These are phyloP conservation scores for Ilyonectria destructans DNA, from an alignment of 2,329 filamentous ascomycete genomes.

Conservation along the genomic window DNA sequence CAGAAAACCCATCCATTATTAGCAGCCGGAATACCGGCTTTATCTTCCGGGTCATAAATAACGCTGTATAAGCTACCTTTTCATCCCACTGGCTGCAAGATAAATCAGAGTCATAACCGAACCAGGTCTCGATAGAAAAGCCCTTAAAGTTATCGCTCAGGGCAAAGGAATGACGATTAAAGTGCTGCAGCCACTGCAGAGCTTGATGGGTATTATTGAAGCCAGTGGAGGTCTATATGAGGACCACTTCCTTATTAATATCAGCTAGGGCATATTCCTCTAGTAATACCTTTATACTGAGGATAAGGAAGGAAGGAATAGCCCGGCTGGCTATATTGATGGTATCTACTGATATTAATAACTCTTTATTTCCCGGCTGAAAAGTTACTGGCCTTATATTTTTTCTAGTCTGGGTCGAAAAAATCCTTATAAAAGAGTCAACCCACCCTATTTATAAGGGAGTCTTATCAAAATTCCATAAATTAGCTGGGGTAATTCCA, in stretches of 20 bases:
- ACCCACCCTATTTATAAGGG: too few relatives aligned
- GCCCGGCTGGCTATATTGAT: background rate
- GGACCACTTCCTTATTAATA: conserved; percentile 3
- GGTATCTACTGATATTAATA: conserved; percentile 9
- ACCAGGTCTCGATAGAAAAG: background rate
- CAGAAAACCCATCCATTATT: conserved; percentile 16
- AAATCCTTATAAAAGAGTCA: too few relatives aligned
- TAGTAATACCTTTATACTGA: background rate
- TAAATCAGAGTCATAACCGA: background rate
- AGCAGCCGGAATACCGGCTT: conserved; percentile 11
- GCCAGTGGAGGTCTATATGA: background rate
- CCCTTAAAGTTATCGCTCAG: conserved; percentile 1
- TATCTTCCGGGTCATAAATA: background rate
- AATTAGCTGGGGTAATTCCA: too few relatives aligned
- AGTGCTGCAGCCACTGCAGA: conserved; percentile 6
- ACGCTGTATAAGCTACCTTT: background rate
- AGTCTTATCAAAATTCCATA: too few relatives aligned
- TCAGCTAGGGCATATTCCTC: conserved; percentile 14
- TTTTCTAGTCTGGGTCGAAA: too few relatives aligned
- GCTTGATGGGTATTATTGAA: conserved; percentile 9
- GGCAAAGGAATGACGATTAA: conserved; percentile 8
- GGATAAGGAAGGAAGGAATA: conserved; percentile 17
- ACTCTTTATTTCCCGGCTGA: conserved; percentile 1
- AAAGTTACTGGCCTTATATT: too few relatives aligned
- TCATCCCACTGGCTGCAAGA: background rate